phyloP scores from a whole-genome alignment of 179 eudicot species.

The Kewa caespitosa region DNA sequence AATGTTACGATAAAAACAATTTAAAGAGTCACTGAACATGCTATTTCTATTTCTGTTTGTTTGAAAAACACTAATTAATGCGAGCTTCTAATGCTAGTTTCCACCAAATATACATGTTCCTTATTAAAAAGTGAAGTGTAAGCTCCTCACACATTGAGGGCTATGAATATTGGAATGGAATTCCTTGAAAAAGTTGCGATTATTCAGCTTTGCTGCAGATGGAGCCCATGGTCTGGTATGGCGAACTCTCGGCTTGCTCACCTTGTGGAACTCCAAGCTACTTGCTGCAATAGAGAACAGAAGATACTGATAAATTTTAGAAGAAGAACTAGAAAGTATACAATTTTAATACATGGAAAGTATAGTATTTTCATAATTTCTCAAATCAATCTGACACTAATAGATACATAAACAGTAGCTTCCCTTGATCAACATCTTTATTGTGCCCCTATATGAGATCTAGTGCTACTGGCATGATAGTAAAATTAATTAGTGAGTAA shows the following conservation, averaged over 20 bases:
- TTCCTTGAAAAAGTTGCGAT: slow-evolving; percentile 48
- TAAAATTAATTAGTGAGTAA: no score
- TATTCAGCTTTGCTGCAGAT: slow-evolving; percentile 49
- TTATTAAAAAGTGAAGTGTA: no score
- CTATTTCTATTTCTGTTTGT: background rate
- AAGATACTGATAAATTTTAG: slow-evolving; percentile 4
- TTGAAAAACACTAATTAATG: background rate
- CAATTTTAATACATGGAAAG: no score
- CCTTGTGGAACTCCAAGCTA: slow-evolving; percentile 58
- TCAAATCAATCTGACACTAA: no score
- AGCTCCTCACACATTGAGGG: slow-evolving; percentile 38
- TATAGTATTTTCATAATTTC: no score
- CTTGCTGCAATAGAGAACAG: slow-evolving; percentile 34
- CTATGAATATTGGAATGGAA: slow-evolving; percentile 47
- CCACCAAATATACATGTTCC: no score
- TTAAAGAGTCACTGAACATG: background rate
- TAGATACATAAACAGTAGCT: no score
- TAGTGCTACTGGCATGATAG: no score
- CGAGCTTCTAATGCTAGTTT: no score
- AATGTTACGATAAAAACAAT: slow-evolving; percentile 12
- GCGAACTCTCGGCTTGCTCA: slow-evolving; percentile 72
- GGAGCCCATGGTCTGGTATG: slow-evolving; percentile 65
- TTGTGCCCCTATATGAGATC: no score
- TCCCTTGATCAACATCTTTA: no score
- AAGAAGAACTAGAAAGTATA: no score